A percentile compares a stretch with the other conserved stretches of the same genome.
Conservation (phyloP, 1,284 basidiomycete genomes). For the Termitomyces sp. region DNA sequence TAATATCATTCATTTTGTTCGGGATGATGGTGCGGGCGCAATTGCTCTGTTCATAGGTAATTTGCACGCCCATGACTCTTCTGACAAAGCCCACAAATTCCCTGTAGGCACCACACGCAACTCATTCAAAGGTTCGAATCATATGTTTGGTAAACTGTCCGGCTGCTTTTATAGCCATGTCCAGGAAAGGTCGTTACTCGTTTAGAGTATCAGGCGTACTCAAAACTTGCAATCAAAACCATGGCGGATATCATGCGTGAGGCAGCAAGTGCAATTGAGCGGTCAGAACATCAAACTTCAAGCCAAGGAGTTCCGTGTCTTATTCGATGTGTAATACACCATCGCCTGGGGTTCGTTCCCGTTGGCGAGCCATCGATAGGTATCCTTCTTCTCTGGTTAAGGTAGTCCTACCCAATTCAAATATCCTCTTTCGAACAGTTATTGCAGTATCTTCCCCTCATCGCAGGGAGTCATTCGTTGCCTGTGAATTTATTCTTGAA, state of each 20-base stretch:
- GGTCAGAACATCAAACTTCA: slow-evolving; percentile 39
- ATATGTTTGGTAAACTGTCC: not conserved
- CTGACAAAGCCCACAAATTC: slow-evolving; percentile 4
- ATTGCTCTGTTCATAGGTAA: slow-evolving; percentile 70
- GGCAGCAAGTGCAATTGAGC: slow-evolving; percentile 38
- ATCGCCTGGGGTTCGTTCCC: slow-evolving; percentile 76
- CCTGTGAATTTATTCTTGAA: slow-evolving; percentile 80
- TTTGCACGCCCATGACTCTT: not conserved
- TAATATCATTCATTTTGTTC: slow-evolving; percentile 55
- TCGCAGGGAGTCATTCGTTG: slow-evolving; percentile 74
- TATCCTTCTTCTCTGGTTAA: slow-evolving; percentile 8
- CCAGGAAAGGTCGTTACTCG: slow-evolving; percentile 66
- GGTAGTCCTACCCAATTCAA: not conserved
- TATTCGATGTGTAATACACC: slow-evolving; percentile 60
- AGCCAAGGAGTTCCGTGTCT: slow-evolving; percentile 29
- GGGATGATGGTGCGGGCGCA: slow-evolving; percentile 63
- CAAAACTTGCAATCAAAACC: slow-evolving; percentile 77
- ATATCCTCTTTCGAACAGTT: slow-evolving; percentile 30
- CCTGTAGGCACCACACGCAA: slow-evolving; percentile 39
- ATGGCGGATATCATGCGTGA: slow-evolving; percentile 56
- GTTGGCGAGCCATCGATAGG: slow-evolving; percentile 77
- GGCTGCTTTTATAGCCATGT: not conserved
- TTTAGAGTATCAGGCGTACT: slow-evolving; percentile 82
- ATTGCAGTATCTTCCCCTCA: slow-evolving; percentile 86
- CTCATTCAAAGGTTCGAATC: slow-evolving; percentile 43